Evolutionary conservation across 306 rosid genomes (phyloP), one percentile per base, ranked within the genome.

Genomic region (Vachellia pachyceras): DNA sequence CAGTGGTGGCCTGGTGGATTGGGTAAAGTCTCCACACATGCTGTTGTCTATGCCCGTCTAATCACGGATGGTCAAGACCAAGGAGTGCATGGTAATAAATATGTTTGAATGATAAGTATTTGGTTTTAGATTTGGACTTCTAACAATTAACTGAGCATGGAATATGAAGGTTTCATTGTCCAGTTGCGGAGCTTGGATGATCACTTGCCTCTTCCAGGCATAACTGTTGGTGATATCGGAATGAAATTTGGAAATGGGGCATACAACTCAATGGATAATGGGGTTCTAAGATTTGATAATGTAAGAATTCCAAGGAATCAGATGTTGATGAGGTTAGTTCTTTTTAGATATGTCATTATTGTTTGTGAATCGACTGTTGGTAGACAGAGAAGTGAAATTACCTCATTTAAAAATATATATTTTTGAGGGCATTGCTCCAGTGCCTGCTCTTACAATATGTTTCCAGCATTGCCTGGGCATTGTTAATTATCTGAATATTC

Each of bases 1-100:
- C 86, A 95, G 99, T 95, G 99, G 99, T 95, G 99, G 99, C 99
- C 99, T 81, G 99, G 98, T 82, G 99, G 99, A 58, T 83, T 95
- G 93, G 99, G 99, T 79, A 93, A 95, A 86, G 80, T 85, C 55
- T 89, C 99, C 7, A 95, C 98, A 0, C 98, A 95, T 76, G 97
- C 90, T 80, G 83, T 92, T 86, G 88, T 89, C 71, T 95, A 88
- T 88, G 98, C 99, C 13, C 97, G 93, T 88, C 93, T 95, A 82
- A 90, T 90, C 49, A 88, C 85, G 36, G 86, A 93, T 49, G 93
- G 96, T 39, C 83, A 79, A 80, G 96, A 95, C 68, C 83, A 90
- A 25, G 98, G 98, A 81, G 91, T 95, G 79, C 88, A 93, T 63
- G 99, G 99, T 95, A 95, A 84, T 23, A 71, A 9, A 63, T 72